phyloP scores from a whole-genome alignment of 805 yeast species.

The Myxozyma lipomycoides region DNA sequence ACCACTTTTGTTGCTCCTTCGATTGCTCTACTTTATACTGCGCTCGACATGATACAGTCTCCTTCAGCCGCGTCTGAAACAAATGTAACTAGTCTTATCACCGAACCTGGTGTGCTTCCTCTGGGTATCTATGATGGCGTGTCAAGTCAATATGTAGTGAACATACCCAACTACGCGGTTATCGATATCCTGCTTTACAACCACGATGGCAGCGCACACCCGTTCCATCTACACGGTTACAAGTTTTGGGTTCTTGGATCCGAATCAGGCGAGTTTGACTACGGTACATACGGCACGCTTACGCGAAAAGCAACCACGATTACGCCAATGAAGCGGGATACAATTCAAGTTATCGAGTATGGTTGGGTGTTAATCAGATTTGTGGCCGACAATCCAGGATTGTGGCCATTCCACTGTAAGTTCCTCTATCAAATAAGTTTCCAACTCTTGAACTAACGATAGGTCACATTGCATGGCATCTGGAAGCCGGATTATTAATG shows the following conservation, averaged over 20 bases:
- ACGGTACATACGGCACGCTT: conserved; percentile 50
- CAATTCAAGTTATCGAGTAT: conserved; percentile 61
- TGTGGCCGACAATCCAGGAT: conserved; percentile 83
- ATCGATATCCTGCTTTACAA: conserved; percentile 72
- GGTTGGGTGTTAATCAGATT: conserved; percentile 58
- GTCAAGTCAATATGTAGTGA: conserved; percentile 34
- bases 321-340: conserved; percentile 64
- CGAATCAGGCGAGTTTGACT: conserved; percentile 49
- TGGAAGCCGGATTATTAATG: conserved; percentile 69
- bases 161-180: conserved; percentile 45
- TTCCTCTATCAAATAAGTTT: not conserved
- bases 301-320: conserved; percentile 9
- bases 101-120: conserved; percentile 12
- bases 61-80: not conserved
- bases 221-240: conserved; percentile 92
- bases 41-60: conserved; percentile 16
- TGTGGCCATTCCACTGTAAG: conserved; percentile 86
- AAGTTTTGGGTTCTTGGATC: conserved; percentile 68
- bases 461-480: conserved; percentile 93
- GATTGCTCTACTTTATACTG: conserved; percentile 25
- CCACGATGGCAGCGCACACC: conserved; percentile 80
- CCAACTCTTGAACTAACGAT: conserved; percentile 15
- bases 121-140: conserved; percentile 18
- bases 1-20: conserved; percentile 28
- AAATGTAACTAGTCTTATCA: conserved; percentile 3